phyloP scores from a whole-genome alignment of 495 filamentous ascomycete genomes.

The Penicillium canariense region DNA sequence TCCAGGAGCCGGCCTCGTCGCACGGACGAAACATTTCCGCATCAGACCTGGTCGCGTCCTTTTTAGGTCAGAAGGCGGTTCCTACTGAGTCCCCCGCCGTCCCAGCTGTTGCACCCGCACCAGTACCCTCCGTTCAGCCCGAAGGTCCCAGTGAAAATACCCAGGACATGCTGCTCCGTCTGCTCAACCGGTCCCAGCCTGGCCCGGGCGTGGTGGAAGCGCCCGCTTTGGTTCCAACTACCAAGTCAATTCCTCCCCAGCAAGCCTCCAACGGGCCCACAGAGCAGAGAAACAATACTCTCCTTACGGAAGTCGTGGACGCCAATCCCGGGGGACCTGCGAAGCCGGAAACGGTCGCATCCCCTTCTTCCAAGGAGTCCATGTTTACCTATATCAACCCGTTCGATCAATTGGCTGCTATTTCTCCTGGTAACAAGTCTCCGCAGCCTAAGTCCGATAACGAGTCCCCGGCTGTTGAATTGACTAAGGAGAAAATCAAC shows the following conservation, averaged over 20 bases:
- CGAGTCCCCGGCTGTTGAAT: constrained; percentile 36
- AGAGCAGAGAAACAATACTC: constrained; percentile 17
- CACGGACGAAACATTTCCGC: constrained; percentile 58
- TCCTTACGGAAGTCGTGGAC: constrained; percentile 18
- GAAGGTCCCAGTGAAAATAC: constrained; percentile 50
- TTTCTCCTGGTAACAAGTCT: constrained; percentile 59
- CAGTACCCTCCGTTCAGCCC: constrained; percentile 17
- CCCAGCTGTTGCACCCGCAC: constrained; percentile 10
- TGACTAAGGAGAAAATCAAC: constrained; percentile 24
- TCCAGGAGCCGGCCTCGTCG: constrained; percentile 36
- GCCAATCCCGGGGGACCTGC: constrained; percentile 21
- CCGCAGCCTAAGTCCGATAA: constrained; percentile 41
- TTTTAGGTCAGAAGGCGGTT: constrained; percentile 44
- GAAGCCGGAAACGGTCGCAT: constrained; percentile 32
- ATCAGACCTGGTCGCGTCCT: constrained; percentile 62
- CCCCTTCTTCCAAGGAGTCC: constrained; percentile 39
- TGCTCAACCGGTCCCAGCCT: constrained; percentile 60
- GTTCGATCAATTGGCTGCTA: constrained; percentile 71
- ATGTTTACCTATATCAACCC: constrained; percentile 79
- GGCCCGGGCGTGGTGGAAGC: constrained; percentile 24
- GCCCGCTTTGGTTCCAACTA: constrained; percentile 10
- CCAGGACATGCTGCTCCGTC: constrained; percentile 63
- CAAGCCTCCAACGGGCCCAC: background rate
- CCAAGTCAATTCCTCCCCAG: constrained; percentile 4
- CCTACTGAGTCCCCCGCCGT: constrained; percentile 23